phyloP scores from a whole-genome alignment of 2,329 filamentous ascomycete genomes.

The Neospermospora avenae region DNA sequence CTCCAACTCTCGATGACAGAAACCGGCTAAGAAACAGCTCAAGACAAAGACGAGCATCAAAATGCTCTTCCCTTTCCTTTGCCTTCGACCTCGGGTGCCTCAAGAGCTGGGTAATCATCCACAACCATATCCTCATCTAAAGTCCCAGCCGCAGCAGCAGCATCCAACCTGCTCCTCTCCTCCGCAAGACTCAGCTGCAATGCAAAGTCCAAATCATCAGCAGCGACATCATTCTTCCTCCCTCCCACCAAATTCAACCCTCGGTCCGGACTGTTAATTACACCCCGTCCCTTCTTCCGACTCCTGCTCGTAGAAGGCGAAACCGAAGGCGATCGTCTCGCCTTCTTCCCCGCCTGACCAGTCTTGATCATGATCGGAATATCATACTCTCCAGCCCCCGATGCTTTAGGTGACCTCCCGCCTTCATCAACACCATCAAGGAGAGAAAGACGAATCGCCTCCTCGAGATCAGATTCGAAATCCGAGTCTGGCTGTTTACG shows the following conservation, averaged over 20 bases:
- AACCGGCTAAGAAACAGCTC: background rate
- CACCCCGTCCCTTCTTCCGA: constrained; percentile 27
- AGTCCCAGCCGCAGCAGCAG: constrained; percentile 23
- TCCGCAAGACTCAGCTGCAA: constrained; percentile 59
- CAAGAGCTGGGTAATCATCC: constrained; percentile 43
- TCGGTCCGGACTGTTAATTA: background rate
- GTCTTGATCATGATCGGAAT: constrained; percentile 49
- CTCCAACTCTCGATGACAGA: background rate
- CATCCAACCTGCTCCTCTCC: constrained; percentile 39
- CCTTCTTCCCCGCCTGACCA: constrained; percentile 43
- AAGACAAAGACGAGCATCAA: background rate
- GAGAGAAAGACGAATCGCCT: constrained; percentile 59
- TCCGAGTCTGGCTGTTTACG: constrained; percentile 40
- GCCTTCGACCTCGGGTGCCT: constrained; percentile 38
- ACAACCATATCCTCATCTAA: constrained; percentile 22
- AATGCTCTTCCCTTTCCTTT: constrained; percentile 32
- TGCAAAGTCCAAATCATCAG: constrained; percentile 57
- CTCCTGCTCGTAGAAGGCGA: constrained; percentile 31
- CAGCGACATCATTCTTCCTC: constrained; percentile 28
- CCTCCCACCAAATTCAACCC: background rate
- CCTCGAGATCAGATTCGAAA: constrained; percentile 59
- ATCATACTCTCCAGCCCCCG: constrained; percentile 49
- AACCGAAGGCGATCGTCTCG: constrained; percentile 30
- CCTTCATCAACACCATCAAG: constrained; percentile 52
- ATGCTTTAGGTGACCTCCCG: constrained; percentile 44